A percentile compares a stretch with the other conserved stretches of the same genome.
phyloP scores from a whole-genome alignment of 805 yeast genomes.

The Saccharomyces paradoxus region DNA sequence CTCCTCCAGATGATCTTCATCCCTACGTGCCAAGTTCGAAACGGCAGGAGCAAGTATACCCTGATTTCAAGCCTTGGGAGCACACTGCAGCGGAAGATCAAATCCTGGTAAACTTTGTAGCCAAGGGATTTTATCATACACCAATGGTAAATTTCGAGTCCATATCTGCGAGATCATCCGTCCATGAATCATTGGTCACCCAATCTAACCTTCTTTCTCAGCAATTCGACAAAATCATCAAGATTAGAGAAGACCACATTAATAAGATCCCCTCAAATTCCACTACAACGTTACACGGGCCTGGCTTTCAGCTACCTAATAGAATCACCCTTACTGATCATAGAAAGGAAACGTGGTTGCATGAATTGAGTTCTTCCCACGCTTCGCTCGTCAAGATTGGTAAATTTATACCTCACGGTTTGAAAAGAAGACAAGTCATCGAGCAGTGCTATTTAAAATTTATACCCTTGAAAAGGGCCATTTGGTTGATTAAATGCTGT shows the following conservation, averaged over 20 bases:
- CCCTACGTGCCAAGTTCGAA: constrained; percentile 17
- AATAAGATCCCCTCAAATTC: constrained; percentile 19
- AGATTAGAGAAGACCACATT: constrained; percentile 26
- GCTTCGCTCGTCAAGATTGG: constrained; percentile 62
- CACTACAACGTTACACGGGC: constrained; percentile 23
- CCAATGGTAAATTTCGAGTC: constrained; percentile 31
- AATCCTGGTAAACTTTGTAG: constrained; percentile 24
- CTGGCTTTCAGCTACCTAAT: constrained; percentile 26
- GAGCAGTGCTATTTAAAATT: constrained; percentile 62
- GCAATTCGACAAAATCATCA: constrained; percentile 23
- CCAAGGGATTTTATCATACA: constrained; percentile 29
- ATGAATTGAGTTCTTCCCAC: constrained; percentile 61
- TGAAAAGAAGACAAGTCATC: constrained; percentile 60
- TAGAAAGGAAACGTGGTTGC: constrained; percentile 78
- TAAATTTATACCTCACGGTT: constrained; percentile 83
- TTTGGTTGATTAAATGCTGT: constrained; percentile 88
- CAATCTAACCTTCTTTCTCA: constrained; percentile 24
- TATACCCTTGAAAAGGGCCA: constrained; percentile 72
- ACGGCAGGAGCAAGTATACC: constrained; percentile 15
- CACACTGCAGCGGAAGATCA: constrained; percentile 28
- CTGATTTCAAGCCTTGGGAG: constrained; percentile 31
- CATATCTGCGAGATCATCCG: constrained; percentile 30
- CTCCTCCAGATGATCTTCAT: constrained; percentile 30
- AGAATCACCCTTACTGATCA: constrained; percentile 85
- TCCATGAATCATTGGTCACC: constrained; percentile 28